Percentiles rank a stretch among this genome's conserved stretches.
phyloP scores from a whole-genome alignment of 805 yeast genomes.

The Lipomyces chichibuensis region DNA sequence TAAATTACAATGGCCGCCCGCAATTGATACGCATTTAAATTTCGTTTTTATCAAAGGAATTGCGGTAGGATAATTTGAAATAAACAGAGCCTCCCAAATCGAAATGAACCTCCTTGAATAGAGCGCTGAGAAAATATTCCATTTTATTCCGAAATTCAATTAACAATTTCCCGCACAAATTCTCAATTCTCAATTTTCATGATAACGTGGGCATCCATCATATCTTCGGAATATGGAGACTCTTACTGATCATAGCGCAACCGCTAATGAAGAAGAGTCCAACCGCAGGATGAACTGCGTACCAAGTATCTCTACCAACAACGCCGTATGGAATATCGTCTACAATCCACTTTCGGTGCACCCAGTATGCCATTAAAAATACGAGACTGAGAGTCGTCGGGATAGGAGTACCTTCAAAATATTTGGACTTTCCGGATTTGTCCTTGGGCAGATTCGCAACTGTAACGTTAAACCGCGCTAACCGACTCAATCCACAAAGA shows the following conservation, averaged over 20 bases:
- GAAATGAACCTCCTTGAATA: not conserved
- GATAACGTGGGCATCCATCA: constrained; percentile 40
- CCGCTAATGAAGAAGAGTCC: constrained; percentile 75
- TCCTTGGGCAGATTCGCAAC: constrained; percentile 93
- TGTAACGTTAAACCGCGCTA: constrained; percentile 94
- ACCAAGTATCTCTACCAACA: constrained; percentile 55
- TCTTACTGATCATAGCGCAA: constrained; percentile 87
- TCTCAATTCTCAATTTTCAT: not conserved
- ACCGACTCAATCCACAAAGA: constrained; percentile 87
- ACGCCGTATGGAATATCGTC: constrained; percentile 68
- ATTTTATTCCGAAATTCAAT: not conserved
- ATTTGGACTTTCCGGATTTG: constrained; percentile 76
- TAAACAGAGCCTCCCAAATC: not conserved
- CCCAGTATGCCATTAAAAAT: constrained; percentile 67
- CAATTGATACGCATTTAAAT: too few species aligned
- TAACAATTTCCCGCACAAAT: not conserved
- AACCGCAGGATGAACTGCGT: constrained; percentile 76
- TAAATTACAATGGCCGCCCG: too few species aligned
- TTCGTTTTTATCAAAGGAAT: too few species aligned
- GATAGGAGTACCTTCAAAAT: constrained; percentile 95
- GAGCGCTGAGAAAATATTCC: not conserved
- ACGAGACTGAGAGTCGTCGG: constrained; percentile 85
- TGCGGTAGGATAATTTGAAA: too few species aligned
- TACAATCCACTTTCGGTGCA: constrained; percentile 51
- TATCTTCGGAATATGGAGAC: constrained; percentile 88